Evolutionary conservation across 1,139 yeast species (phyloP).

Genomic region (Candida glucosophila): DNA sequence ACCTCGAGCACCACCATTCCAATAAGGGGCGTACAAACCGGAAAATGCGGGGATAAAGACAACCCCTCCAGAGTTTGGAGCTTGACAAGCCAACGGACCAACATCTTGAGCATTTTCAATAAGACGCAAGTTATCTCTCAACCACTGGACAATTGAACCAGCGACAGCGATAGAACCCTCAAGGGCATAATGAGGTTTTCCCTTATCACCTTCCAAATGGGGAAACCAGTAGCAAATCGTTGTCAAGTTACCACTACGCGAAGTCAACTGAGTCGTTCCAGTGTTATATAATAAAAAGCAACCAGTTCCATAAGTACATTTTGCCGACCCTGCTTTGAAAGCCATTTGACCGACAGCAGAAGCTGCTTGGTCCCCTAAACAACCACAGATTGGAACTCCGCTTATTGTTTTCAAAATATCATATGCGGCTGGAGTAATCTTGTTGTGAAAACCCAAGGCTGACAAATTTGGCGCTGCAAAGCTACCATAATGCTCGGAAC

Average conservation of each 20-base stretch:
- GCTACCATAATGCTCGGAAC: slow-evolving; percentile 73
- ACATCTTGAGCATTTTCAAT: slow-evolving; percentile 79
- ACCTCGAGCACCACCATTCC: slow-evolving; percentile 92
- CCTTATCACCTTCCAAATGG: slow-evolving; percentile 39
- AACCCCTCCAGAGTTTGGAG: slow-evolving; percentile 80
- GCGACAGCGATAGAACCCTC: slow-evolving; percentile 97
- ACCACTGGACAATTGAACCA: slow-evolving; percentile 92
- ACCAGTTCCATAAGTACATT: slow-evolving; percentile 97
- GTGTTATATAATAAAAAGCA: slow-evolving; percentile 87
- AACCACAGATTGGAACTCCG: slow-evolving; percentile 76
- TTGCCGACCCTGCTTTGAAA: slow-evolving; percentile 74
- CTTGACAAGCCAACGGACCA: slow-evolving; percentile 83
- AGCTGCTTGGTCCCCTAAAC: slow-evolving; percentile 92
- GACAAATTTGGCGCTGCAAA: slow-evolving; percentile 52
- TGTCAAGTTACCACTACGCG: slow-evolving; percentile 77
- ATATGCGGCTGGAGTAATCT: slow-evolving; percentile 42
- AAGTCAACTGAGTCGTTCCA: slow-evolving; percentile 56
- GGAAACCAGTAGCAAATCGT: slow-evolving; percentile 91
- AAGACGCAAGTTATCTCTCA: slow-evolving; percentile 80
- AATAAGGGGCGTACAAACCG: slow-evolving; percentile 91
- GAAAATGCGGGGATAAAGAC: slow-evolving; percentile 93
- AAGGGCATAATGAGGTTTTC: slow-evolving; percentile 75
- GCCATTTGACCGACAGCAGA: slow-evolving; percentile 93
- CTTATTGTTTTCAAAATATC: slow-evolving; percentile 40
- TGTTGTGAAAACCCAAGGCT: slow-evolving; percentile 42